These are phyloP conservation scores for Nannizziopsis barbatae DNA, from an alignment of 2,329 filamentous ascomycete genomes.

Conservation along the genomic window DNA sequence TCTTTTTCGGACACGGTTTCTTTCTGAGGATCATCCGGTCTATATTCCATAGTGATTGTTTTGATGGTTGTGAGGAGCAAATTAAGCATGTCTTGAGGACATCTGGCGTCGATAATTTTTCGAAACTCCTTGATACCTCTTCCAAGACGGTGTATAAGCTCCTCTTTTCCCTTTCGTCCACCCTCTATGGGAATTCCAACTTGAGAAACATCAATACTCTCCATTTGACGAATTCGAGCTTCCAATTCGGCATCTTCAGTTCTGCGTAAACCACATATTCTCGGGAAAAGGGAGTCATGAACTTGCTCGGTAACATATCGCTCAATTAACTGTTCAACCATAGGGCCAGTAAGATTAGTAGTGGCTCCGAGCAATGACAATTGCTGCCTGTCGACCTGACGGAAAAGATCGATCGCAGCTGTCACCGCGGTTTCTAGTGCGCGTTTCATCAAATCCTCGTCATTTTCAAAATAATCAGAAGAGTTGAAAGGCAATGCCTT, in stretches of 20 bases:
- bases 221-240: conserved; percentile 82
- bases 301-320: conserved; percentile 89
- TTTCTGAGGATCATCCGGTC: conserved; percentile 21
- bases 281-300: conserved; percentile 72
- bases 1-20: conserved; percentile 40
- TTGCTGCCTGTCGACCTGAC: conserved; percentile 90
- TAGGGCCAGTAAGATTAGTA: conserved; percentile 80
- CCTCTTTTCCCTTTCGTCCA: conserved; percentile 65
- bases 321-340: conserved; percentile 90
- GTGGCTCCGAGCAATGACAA: conserved; percentile 82
- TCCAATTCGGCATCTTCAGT: conserved; percentile 81
- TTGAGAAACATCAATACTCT: conserved; percentile 85
- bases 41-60: conserved; percentile 58
- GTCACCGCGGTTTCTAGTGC: conserved; percentile 88
- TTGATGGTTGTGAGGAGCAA: conserved; percentile 72
- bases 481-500: conserved; percentile 44
- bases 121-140: conserved; percentile 80
- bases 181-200: conserved; percentile 79
- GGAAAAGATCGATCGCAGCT: conserved; percentile 87
- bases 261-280: conserved; percentile 64
- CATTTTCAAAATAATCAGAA: conserved; percentile 68
- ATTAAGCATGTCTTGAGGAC: conserved; percentile 81
- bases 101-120: conserved; percentile 64
- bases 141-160: conserved; percentile 63
- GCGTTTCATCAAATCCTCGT: conserved; percentile 80